Evolutionary conservation across 2,329 filamentous ascomycete species (phyloP).

Genomic region (Pestalotiopsis sp.): DNA sequence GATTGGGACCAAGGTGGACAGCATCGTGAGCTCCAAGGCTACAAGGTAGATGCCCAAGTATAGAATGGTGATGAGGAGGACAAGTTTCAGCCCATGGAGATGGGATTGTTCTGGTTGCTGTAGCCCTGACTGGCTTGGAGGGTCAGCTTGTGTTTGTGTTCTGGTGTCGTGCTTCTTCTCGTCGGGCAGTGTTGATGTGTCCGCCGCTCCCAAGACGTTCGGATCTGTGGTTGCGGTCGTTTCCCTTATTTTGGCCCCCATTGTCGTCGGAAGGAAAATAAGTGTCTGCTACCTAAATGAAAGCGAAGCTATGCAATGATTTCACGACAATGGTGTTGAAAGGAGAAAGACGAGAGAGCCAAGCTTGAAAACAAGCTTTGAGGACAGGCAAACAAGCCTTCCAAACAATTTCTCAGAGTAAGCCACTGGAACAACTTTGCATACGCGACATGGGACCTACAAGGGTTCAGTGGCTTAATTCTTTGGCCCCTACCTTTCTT

Average conservation of each 20-base stretch:
- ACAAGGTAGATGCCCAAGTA: neutral
- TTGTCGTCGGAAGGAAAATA: neutral
- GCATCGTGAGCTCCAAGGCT: slow-evolving; percentile 3
- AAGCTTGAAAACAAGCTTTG: neutral
- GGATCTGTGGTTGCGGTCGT: neutral
- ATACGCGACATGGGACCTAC: neutral
- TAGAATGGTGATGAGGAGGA: neutral
- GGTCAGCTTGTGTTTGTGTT: neutral
- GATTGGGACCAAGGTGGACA: neutral
- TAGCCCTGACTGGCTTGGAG: neutral
- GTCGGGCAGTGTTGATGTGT: neutral
- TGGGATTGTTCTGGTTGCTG: neutral
- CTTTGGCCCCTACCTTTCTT: too few species aligned
- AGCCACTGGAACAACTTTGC: neutral
- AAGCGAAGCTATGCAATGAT: neutral
- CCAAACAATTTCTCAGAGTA: neutral
- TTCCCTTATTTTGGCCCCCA: neutral
- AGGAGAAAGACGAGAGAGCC: neutral
- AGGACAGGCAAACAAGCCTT: neutral
- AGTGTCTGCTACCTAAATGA: neutral
- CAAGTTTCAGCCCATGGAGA: neutral
- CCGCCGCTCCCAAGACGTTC: neutral
- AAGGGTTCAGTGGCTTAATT: too few species aligned
- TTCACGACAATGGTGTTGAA: neutral
- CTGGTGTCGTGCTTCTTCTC: neutral